phyloP scores from a whole-genome alignment of 257 asterid genomes.

The Solanum medicagineum region DNA sequence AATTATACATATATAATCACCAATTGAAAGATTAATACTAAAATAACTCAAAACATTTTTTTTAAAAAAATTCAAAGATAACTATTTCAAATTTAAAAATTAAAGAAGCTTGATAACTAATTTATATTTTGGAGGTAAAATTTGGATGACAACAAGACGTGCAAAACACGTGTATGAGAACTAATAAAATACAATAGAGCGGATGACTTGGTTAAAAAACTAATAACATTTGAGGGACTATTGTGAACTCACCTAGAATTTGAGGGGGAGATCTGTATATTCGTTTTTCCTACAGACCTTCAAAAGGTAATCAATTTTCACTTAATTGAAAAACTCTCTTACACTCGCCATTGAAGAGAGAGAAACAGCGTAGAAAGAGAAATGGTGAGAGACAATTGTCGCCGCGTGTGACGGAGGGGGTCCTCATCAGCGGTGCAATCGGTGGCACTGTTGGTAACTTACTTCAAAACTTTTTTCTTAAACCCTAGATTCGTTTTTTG shows the following conservation, averaged over 20 bases:
- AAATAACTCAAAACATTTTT: no score
- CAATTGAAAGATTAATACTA: no score
- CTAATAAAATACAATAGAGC: no score
- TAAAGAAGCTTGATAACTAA: no score
- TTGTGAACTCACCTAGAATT: background rate
- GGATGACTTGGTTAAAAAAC: no score
- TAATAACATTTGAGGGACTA: background rate
- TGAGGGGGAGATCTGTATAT: background rate
- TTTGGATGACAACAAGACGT: no score
- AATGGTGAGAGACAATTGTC: constrained; percentile 74
- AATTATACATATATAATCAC: no score
- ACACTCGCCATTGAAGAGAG: background rate
- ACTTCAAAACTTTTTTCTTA: background rate
- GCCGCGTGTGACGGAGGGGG: constrained; percentile 50
- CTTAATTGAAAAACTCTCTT: background rate
- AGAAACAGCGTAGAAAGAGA: background rate
- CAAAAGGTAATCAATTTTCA: background rate
- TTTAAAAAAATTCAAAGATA: no score
- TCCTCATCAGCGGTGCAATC: constrained; percentile 70
- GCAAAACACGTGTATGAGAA: no score
- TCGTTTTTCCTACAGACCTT: background rate
- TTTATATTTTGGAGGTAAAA: no score
- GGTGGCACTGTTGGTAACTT: constrained; percentile 74
- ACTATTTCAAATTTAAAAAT: no score
- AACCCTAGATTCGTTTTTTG: background rate